Base-by-base conservation (phyloP, 2,329 filamentous ascomycete species). In the Rhynchosporium graminicola region DNA sequence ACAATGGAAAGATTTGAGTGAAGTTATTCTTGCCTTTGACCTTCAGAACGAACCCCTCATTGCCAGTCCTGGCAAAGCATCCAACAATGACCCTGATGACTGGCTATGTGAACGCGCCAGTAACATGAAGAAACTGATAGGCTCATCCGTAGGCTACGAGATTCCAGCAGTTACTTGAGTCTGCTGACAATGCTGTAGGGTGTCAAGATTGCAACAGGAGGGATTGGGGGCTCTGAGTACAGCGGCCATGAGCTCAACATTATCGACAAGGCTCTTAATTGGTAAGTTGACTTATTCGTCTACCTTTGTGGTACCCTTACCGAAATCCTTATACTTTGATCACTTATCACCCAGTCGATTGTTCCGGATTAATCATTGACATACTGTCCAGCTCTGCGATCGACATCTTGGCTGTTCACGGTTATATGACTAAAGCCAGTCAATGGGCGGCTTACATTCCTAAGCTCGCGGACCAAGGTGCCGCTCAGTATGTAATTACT, bases 11-110 rank as follows among this genome's bases (percentile, higher is more conserved):
- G 52, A 56, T 28, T 38, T 56, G 6, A 38, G 28, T n/a, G 60
- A 65, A 51, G 63, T 54, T 1, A 65, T 65, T 33, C 40, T 65
- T 5, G 63, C 63, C 2, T 63, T 65, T 40, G 63, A 65, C 43
- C 36, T 65, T 26, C 57, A 65, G 29, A 65, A 65, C 51, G 61
- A 65, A 29, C 63, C 61, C 13, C 51, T 61, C 46, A 55, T 61
- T 36, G 57, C 55, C 10, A 50, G 12, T 20, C 13, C 38, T 3
- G 61, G 47, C 5, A 51, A 55, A 13, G 28, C 58, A n/a, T 1
- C 15, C 10, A 31, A 43, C 13, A 59, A 63, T 47, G 61, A 65
- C 61, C 63, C 63, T 5, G 47, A 55, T 42, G 58, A 57, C 38
- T 65, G 61, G 63, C 6, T 65, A n/a, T 65, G 63, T 59, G 56